A percentile compares a stretch with the other conserved stretches of the same genome.
These are phyloP conservation scores for Kitagawia praeruptora DNA, from an alignment of 129 eudicot species.

Conservation along the genomic window DNA sequence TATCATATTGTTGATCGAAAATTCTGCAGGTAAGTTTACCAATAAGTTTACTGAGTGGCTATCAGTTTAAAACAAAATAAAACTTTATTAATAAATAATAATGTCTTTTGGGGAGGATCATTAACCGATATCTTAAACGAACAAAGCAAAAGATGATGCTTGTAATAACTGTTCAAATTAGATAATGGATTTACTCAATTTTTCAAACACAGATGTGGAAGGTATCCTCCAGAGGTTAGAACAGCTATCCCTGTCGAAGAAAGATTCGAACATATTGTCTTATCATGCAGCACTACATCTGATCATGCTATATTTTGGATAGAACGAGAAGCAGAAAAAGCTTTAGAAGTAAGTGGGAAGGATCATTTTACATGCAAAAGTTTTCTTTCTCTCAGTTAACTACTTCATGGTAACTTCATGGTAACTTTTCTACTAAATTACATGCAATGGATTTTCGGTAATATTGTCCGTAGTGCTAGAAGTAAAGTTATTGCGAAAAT, in stretches of 20 bases:
- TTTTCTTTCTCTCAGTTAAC: not conserved
- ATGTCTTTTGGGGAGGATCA: not conserved
- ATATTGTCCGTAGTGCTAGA: not conserved
- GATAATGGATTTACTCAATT: not conserved
- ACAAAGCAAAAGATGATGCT: not conserved
- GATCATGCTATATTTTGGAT: slow-evolving; percentile 51
- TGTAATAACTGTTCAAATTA: not conserved
- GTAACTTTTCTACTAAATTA: not conserved
- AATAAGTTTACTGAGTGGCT: not conserved
- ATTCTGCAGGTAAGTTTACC: slow-evolving; percentile 55
- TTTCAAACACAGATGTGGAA: slow-evolving; percentile 58
- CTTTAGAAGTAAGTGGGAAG: slow-evolving; percentile 30
- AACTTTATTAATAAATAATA: not conserved
- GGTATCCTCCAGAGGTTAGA: slow-evolving; percentile 89
- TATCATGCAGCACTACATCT: slow-evolving; percentile 45
- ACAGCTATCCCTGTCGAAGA: slow-evolving; percentile 96
- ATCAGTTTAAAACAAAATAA: not conserved
- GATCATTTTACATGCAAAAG: not conserved
- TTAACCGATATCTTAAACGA: not conserved
- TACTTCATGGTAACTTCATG: not conserved
- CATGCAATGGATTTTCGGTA: not conserved
- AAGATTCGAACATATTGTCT: slow-evolving; percentile 80
- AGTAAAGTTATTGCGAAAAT: not conserved
- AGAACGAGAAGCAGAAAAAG: slow-evolving; percentile 49
- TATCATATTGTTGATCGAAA: slow-evolving; percentile 88